Percentiles rank a stretch among this genome's conserved stretches.
Evolutionary conservation across 257 asterid genomes (phyloP).

Genomic region (Solanum infundibuliforme): DNA sequence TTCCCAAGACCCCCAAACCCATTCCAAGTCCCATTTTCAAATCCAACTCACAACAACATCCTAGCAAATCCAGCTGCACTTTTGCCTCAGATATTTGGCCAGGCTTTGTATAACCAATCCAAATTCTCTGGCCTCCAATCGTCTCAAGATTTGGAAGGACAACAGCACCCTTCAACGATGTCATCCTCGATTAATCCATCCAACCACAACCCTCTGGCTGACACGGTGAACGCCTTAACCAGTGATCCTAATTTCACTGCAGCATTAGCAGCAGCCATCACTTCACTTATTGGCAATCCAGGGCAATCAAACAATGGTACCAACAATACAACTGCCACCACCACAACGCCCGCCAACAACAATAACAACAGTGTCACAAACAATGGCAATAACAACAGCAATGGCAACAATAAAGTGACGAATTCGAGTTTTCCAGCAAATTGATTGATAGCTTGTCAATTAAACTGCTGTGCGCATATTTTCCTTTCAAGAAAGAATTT

Average conservation of each 20-base stretch:
- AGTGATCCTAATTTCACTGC: slow-evolving; percentile 76
- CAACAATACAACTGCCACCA: background rate
- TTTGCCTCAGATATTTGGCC: slow-evolving; percentile 62
- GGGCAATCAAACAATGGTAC: slow-evolving; percentile 21
- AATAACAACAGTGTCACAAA: slow-evolving; percentile 20
- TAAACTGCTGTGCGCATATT: background rate
- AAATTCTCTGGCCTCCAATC: slow-evolving; percentile 68
- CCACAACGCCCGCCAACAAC: slow-evolving; percentile 4
- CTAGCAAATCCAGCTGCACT: slow-evolving; percentile 32
- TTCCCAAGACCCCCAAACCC: slow-evolving; percentile 34
- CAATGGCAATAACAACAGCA: slow-evolving; percentile 23
- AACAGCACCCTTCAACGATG: background rate
- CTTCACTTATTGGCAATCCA: slow-evolving; percentile 47
- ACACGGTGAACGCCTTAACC: slow-evolving; percentile 51
- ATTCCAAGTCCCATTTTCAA: slow-evolving; percentile 50
- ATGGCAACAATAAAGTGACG: slow-evolving; percentile 30
- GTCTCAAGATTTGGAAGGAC: slow-evolving; percentile 44
- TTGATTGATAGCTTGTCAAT: slow-evolving; percentile 5
- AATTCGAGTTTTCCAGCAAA: slow-evolving; percentile 31
- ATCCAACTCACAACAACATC: slow-evolving; percentile 16
- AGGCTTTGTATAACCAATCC: slow-evolving; percentile 64
- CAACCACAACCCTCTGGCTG: slow-evolving; percentile 41
- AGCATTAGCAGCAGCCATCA: slow-evolving; percentile 66
- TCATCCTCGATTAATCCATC: slow-evolving; percentile 22
- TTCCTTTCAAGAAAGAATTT: background rate